phyloP scores from a whole-genome alignment of 2,329 filamentous ascomycete genomes.

The Aspergillus cejpii region DNA sequence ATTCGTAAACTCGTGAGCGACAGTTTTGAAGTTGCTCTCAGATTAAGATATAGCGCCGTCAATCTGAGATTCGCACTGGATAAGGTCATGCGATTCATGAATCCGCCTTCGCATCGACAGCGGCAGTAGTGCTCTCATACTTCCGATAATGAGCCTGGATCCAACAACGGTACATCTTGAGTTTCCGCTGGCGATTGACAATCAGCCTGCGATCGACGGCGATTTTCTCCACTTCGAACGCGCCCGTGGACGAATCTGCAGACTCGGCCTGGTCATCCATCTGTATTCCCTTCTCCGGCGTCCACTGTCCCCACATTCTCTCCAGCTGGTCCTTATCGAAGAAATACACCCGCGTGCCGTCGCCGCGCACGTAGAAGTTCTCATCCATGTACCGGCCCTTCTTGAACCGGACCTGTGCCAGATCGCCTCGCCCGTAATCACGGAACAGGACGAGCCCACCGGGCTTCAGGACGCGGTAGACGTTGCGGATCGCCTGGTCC shows the following conservation, averaged over 20 bases:
- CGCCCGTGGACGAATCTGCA: constrained; percentile 16
- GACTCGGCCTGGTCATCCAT: constrained; percentile 10
- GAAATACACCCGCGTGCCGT: constrained; percentile 95
- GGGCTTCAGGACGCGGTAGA: constrained; percentile 76
- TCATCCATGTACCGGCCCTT: constrained; percentile 90
- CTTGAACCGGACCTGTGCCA: constrained; percentile 95
- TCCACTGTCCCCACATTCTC: constrained; percentile 64
- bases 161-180: constrained; percentile 99
- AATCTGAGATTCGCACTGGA: background rate
- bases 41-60: too few species aligned
- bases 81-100: background rate
- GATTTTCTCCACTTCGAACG: constrained; percentile 68
- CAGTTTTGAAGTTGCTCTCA: too few species aligned
- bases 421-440: constrained; percentile 90
- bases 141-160: constrained; percentile 43
- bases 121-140: constrained; percentile 12
- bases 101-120: constrained; percentile 11
- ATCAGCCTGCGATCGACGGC: constrained; percentile 82
- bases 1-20: background rate
- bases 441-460: constrained; percentile 92
- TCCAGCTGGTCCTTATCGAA: constrained; percentile 81
- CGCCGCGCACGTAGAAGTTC: constrained; percentile 94
- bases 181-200: constrained; percentile 79
- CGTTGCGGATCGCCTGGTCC: constrained; percentile 72
- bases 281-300: constrained; percentile 30